Evolutionary conservation across 2,329 filamentous ascomycete genomes (phyloP).

Genomic region (Zasmidium cellare): DNA sequence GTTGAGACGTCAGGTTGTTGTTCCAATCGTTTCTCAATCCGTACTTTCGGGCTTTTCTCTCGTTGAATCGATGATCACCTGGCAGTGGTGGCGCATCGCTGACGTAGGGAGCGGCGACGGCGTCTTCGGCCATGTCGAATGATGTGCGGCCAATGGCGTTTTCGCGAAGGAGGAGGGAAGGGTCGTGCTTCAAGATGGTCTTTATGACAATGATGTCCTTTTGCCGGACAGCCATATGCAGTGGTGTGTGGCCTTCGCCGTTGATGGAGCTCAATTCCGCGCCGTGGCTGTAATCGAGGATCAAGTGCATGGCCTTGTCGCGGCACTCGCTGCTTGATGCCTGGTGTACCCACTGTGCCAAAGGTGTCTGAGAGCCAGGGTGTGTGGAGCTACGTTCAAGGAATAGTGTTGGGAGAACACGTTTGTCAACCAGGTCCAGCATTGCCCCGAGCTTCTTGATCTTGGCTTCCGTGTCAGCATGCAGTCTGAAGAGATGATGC

Average conservation of each 20-base stretch:
- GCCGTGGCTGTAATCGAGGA: slow-evolving; percentile 43
- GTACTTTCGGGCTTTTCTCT: background rate
- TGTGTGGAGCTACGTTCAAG: slow-evolving; percentile 56
- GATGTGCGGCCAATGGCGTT: slow-evolving; percentile 76
- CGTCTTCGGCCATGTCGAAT: slow-evolving; percentile 64
- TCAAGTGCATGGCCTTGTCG: slow-evolving; percentile 9
- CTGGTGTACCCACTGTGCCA: slow-evolving; percentile 46
- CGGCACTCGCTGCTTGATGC: background rate
- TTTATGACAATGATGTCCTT: slow-evolving; percentile 50
- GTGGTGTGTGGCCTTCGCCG: slow-evolving; percentile 63
- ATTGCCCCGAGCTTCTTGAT: slow-evolving; percentile 39
- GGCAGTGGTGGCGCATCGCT: slow-evolving; percentile 13
- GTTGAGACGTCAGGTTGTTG: slow-evolving; percentile 11
- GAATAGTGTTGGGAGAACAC: slow-evolving; percentile 59
- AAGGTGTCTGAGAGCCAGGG: slow-evolving; percentile 60
- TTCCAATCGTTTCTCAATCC: slow-evolving; percentile 5
- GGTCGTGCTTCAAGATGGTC: slow-evolving; percentile 56
- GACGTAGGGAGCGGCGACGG: slow-evolving; percentile 40
- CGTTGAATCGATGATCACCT: slow-evolving; percentile 4
- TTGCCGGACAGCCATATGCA: slow-evolving; percentile 58
- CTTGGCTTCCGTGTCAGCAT: slow-evolving; percentile 9
- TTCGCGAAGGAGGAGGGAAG: slow-evolving; percentile 66
- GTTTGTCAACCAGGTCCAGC: slow-evolving; percentile 59
- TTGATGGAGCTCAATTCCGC: slow-evolving; percentile 54
- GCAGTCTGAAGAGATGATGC: slow-evolving; percentile 53